phyloP scores from a whole-genome alignment of 2,329 filamentous ascomycete species.

The Dactylonectria macrodidyma region DNA sequence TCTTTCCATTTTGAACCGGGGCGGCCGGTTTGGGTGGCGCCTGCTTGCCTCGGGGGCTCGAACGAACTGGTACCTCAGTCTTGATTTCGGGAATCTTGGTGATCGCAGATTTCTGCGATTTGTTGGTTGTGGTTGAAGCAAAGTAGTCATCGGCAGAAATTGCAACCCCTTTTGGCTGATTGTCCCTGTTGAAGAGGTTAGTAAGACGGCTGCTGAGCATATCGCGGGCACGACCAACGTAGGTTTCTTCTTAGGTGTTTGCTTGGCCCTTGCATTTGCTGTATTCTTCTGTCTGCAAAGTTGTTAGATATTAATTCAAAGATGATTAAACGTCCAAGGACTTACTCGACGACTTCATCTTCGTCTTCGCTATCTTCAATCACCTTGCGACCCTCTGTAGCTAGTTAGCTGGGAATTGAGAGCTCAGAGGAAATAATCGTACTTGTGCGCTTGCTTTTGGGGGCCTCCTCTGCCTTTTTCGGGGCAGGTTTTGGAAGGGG shows the following conservation, averaged over 20 bases:
- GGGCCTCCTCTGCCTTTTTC: slow-evolving; percentile 62
- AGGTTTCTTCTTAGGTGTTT: slow-evolving; percentile 69
- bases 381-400: slow-evolving; percentile 74
- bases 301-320: slow-evolving; percentile 31
- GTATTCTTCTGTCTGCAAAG: slow-evolving; percentile 65
- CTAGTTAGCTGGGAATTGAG: slow-evolving; percentile 34
- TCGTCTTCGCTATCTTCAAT: slow-evolving; percentile 88
- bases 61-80: slow-evolving; percentile 63
- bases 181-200: slow-evolving; percentile 50
- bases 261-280: slow-evolving; percentile 67
- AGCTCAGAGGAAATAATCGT: slow-evolving; percentile 42
- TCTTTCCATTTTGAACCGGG: slow-evolving; percentile 48
- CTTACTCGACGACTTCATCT: slow-evolving; percentile 68
- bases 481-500: slow-evolving; percentile 64
- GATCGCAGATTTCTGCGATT: slow-evolving; percentile 54
- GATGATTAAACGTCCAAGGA: slow-evolving; percentile 26
- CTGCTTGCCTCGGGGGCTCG: slow-evolving; percentile 63
- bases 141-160: slow-evolving; percentile 73
- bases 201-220: neutral
- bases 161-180: slow-evolving; percentile 63
- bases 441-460: slow-evolving; percentile 64
- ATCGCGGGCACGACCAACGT: slow-evolving; percentile 55
- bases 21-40: slow-evolving; percentile 49
- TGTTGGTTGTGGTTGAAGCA: slow-evolving; percentile 61
- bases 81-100: slow-evolving; percentile 60